Evolutionary conservation across 1,284 basidiomycete genomes (phyloP), one percentile per base, ranked within the genome.

Genomic region (Exobasidium cylindrosporum): DNA sequence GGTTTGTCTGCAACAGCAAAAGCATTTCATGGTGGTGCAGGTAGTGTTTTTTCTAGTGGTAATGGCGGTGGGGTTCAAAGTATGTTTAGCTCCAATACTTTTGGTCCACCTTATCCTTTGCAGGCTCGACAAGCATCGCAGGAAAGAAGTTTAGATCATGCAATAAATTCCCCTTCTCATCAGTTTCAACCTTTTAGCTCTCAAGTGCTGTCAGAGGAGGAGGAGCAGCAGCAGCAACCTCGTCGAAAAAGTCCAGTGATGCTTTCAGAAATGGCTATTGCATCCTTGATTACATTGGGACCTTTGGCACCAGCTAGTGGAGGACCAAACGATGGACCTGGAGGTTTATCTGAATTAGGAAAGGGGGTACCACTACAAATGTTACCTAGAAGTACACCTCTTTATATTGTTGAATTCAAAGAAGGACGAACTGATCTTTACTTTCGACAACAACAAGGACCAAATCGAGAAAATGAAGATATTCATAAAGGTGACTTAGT

Each of bases 321-420:
- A 63, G 65, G 63, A 31, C 54, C 61, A 6, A 54, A 57, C 13
- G 60, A 43, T 3, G 53, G 59, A 11, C 52, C 54, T 4, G 63
- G 58, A 21, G 64, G 57, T n/a, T 60, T 71, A 62, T 66, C 64
- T 53, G 91, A 94, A 24, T 86, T 96, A 13, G 94, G 94, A 53
- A 90, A 89, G 75, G 94, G 94, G 21, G 86, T 97, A 0, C 91
- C 93, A 0, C 84, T 97, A 17, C 87, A 89, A 72, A 83, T 87
- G 30, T 87, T 98, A 30, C 88, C 92, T 0, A 82, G 88, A 17
- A 86, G 87, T 26, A 92, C 89, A 83, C 90, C 90, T n/a, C 85
- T 97, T 4, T 97, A 87, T 83, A 94, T 97, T 73, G 90, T 97
- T 72, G 91, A 96, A 77, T 98, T 98, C 84, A 97, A 97, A 83